These are phyloP conservation scores for Dactylellina haptotyla DNA, from an alignment of 2,329 filamentous ascomycete species.

Conservation along the genomic window DNA sequence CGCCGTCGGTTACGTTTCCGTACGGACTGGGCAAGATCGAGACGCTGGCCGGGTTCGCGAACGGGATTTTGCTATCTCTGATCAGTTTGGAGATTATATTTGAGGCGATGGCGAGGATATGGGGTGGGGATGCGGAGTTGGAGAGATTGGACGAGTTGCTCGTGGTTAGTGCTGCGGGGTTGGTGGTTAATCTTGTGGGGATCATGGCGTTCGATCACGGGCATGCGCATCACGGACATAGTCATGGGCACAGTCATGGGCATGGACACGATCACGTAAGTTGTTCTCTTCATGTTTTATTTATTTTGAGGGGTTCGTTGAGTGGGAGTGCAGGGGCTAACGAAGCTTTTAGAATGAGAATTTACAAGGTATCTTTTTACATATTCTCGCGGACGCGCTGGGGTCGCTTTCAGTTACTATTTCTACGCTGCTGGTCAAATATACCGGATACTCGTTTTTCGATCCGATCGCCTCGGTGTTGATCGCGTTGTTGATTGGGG, in stretches of 20 bases:
- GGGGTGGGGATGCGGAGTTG: conserved; percentile 79
- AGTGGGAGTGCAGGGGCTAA: too few relatives aligned
- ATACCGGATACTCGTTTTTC: conserved; percentile 90
- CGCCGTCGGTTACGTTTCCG: conserved; percentile 84
- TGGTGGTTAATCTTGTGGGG: conserved; percentile 90
- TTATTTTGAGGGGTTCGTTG: conserved; percentile 22
- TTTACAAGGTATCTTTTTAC: conserved; percentile 96
- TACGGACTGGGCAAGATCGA: conserved; percentile 98
- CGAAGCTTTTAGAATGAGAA: conserved; percentile 80
- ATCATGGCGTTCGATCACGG: conserved; percentile 80
- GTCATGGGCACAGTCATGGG: conserved; percentile 70
- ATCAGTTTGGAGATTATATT: conserved; percentile 96
- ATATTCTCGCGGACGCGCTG: conserved; percentile 92
- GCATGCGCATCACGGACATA: conserved; percentile 64
- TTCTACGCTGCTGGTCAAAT: conserved; percentile 86
- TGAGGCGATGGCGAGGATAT: conserved; percentile 87
- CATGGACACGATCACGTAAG: conserved; percentile 66
- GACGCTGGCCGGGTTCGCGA: conserved; percentile 93
- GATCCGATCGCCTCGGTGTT: conserved; percentile 93
- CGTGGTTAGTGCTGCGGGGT: conserved; percentile 83
- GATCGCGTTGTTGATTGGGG: conserved; percentile 91
- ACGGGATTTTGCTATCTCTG: conserved; percentile 93
- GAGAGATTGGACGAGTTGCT: conserved; percentile 86
- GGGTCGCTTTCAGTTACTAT: conserved; percentile 94
- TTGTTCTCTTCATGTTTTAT: conserved; percentile 60